These are phyloP conservation scores for Lumnitzera racemosa DNA, from an alignment of 345 rosid genomes.

Conservation along the genomic window DNA sequence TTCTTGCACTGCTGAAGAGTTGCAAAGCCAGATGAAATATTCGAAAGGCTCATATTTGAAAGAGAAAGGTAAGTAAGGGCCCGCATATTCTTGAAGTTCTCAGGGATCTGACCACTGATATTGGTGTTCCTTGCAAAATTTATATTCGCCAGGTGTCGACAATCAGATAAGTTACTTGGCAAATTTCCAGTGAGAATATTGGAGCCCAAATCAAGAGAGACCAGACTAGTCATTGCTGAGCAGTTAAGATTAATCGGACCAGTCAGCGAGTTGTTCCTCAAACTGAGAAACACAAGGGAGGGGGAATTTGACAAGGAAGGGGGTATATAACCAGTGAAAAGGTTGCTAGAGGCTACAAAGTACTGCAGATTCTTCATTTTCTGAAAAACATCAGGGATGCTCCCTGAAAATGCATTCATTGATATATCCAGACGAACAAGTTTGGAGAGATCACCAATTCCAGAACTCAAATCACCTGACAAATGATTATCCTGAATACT, in stretches of 20 bases:
- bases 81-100: constrained; percentile 41
- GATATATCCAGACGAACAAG: constrained; percentile 57
- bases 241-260: constrained; percentile 54
- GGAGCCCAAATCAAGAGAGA: constrained; percentile 59
- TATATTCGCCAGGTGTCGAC: constrained; percentile 39
- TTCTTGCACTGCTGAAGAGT: constrained; percentile 60
- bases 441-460: constrained; percentile 31
- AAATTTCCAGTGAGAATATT: constrained; percentile 43
- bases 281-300: constrained; percentile 40
- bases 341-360: constrained; percentile 45
- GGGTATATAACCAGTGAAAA: constrained; percentile 52
- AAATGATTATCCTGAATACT: constrained; percentile 47
- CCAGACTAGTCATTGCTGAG: constrained; percentile 42
- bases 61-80: constrained; percentile 59
- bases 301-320: constrained; percentile 44
- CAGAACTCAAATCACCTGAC: constrained; percentile 37
- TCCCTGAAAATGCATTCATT: constrained; percentile 39
- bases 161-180: constrained; percentile 52
- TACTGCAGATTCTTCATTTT: constrained; percentile 20
- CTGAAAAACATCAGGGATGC: constrained; percentile 53
- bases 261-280: constrained; percentile 61
- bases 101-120: constrained; percentile 55
- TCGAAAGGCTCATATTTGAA: constrained; percentile 44
- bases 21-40: constrained; percentile 47
- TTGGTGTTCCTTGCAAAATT: constrained; percentile 55